Base-by-base conservation (phyloP, 805 yeast species). In the Groenewaldozyma salmanticensis region DNA sequence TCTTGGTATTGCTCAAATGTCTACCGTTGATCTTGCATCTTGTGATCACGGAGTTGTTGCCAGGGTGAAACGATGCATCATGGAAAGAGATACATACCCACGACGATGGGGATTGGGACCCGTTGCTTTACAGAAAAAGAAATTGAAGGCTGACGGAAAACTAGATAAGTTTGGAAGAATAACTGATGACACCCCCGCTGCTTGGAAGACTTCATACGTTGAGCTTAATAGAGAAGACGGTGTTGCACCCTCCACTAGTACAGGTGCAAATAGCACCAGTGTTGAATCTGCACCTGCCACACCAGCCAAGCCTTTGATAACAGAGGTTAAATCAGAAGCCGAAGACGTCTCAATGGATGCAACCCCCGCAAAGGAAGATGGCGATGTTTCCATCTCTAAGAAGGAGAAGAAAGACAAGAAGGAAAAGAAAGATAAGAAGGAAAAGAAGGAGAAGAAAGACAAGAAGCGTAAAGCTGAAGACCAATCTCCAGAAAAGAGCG, bases 61-160 rank as follows among this genome's bases (percentile, higher is more conserved):
- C 52, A 87, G 85, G 72, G 95, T 92, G 59, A 92, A 92, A 76
- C 84, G 98, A 72, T 90, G 97, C 72, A 92, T 92, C 57, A 92
- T 92, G 98, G 98, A 92, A 72, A 81, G 98, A 72, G 98, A 92
- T 65, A 77, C 95, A 39, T 92, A 92, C 67, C 98, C 98, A 68
- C 83, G 98, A 75, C 81, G 96, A 75, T 92, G 98, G 98, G 98
- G 98, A 48, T 71, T 92, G 55, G 98, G 98, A 56, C 98, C 98
- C 56, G 85, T 88, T 62, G 97, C 98, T 46, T 86, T 84, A 67
- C 87, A 87, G 81, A 92, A 92, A 83, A 92, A 92, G 75, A 95
- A 90, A 72, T 71, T 92, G 74, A 90, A 88, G 75, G 82, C 94
- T 41, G 95, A 83, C 52, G 98, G 97, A 59, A 90, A 92, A 69